These are phyloP conservation scores for Polyplosphaeria fusca DNA, from an alignment of 495 filamentous ascomycete species.

Conservation along the genomic window DNA sequence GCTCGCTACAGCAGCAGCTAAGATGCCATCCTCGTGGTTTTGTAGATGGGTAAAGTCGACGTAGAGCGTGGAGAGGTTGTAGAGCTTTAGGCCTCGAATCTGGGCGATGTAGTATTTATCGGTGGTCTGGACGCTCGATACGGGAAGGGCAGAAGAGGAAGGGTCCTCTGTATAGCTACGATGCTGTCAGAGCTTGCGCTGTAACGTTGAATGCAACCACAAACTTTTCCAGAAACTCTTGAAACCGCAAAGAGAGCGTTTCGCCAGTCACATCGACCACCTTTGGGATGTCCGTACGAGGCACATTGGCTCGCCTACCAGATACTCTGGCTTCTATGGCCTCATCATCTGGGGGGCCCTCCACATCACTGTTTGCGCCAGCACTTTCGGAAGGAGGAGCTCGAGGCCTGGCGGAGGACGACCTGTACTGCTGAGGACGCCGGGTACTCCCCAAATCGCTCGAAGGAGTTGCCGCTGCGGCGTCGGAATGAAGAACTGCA, in stretches of 20 bases:
- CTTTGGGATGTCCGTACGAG: slow-evolving; percentile 65
- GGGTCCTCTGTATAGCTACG: slow-evolving; percentile 73
- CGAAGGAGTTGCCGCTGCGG: slow-evolving; percentile 30
- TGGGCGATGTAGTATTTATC: slow-evolving; percentile 97
- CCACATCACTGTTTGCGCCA: slow-evolving; percentile 60
- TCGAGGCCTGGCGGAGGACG: slow-evolving; percentile 58
- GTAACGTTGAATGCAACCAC: neutral
- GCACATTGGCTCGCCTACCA: slow-evolving; percentile 57
- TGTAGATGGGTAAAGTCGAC: slow-evolving; percentile 90
- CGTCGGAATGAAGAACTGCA: slow-evolving; percentile 36
- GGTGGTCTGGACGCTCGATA: slow-evolving; percentile 70
- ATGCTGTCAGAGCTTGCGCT: slow-evolving; percentile 22
- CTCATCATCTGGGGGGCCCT: slow-evolving; percentile 65
- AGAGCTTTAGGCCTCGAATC: slow-evolving; percentile 82
- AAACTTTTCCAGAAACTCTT: slow-evolving; percentile 81
- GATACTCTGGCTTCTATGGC: slow-evolving; percentile 54
- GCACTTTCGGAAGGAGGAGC: slow-evolving; percentile 65
- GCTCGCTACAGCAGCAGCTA: slow-evolving; percentile 79
- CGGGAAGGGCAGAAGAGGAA: slow-evolving; percentile 56
- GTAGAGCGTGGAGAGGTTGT: slow-evolving; percentile 91
- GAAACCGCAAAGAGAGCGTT: slow-evolving; percentile 79
- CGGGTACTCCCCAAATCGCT: slow-evolving; percentile 38
- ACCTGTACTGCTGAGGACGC: slow-evolving; percentile 31
- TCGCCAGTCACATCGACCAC: slow-evolving; percentile 88
- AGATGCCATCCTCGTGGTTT: slow-evolving; percentile 59